Evolutionary conservation across 1,139 yeast species (phyloP).

Genomic region (Taphrina confusa): DNA sequence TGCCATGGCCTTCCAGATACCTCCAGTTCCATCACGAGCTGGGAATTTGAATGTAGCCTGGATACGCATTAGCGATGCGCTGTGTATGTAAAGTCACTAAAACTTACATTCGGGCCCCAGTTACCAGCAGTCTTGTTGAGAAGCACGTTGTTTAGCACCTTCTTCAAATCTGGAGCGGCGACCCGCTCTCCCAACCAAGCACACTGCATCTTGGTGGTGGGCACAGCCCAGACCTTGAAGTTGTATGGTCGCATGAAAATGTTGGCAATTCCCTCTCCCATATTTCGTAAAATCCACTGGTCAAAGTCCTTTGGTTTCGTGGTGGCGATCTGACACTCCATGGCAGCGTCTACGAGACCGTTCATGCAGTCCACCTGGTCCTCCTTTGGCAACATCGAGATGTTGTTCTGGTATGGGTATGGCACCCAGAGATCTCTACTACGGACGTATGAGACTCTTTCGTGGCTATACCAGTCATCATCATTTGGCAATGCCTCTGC

Average conservation of each 20-base stretch:
- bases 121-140: conserved; percentile 38
- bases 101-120: conserved; percentile 37
- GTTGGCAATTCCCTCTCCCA: conserved; percentile 39
- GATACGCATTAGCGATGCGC: background rate
- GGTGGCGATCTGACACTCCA: conserved; percentile 35
- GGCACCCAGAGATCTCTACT: conserved; percentile 38
- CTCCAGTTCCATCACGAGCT: conserved; percentile 38
- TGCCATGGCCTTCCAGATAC: conserved; percentile 39
- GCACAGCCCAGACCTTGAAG: conserved; percentile 40
- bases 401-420: conserved; percentile 39
- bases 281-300: conserved; percentile 38
- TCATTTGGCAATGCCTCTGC: conserved; percentile 37
- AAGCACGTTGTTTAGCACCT: conserved; percentile 36
- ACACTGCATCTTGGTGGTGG: conserved; percentile 39
- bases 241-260: conserved; percentile 39
- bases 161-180: conserved; percentile 39
- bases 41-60: conserved; percentile 38
- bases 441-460: conserved; percentile 38
- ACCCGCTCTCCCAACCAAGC: conserved; percentile 40
- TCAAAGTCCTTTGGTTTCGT: conserved; percentile 37
- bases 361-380: conserved; percentile 37
- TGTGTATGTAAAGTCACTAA: background rate
- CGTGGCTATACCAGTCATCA: conserved; percentile 38
- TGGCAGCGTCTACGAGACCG: conserved; percentile 38
- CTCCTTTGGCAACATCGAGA: conserved; percentile 37